Evolutionary conservation across 345 rosid species (phyloP).

Genomic region (Populus davidiana): DNA sequence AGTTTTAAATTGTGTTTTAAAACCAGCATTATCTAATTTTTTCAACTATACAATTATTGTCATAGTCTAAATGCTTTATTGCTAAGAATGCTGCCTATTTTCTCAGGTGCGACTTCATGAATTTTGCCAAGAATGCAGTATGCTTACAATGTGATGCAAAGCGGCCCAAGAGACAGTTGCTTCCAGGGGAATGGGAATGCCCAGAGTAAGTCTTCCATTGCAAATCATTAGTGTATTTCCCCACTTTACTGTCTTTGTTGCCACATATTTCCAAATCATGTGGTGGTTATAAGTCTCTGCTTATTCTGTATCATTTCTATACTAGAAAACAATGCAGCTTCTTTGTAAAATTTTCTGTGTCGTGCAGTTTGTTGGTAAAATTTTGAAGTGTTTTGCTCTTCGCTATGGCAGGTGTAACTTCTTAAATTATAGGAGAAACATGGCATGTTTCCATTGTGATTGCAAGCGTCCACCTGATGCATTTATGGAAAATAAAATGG

Average conservation of each 20-base stretch:
- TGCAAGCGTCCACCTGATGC: conserved; percentile 93
- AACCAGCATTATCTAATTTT: no score
- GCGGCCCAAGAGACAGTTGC: conserved; percentile 91
- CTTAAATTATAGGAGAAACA: conserved; percentile 91
- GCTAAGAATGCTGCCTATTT: conserved; percentile 11
- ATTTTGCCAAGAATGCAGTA: conserved; percentile 85
- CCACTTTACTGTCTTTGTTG: background rate
- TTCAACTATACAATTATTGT: background rate
- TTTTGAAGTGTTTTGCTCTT: conserved; percentile 18
- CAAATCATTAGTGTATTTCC: background rate
- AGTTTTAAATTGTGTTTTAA: no score
- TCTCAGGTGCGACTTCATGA: conserved; percentile 94
- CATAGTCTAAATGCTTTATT: background rate
- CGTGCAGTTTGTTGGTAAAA: background rate
- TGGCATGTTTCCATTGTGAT: conserved; percentile 91
- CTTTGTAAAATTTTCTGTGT: background rate
- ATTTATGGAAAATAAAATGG: conserved; percentile 52
- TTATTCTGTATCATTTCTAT: background rate
- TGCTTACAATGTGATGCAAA: conserved; percentile 98
- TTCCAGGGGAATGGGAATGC: conserved; percentile 99
- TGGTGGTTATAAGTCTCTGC: background rate
- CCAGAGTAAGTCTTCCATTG: conserved; percentile 66
- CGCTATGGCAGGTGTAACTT: conserved; percentile 80
- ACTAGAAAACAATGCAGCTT: background rate
- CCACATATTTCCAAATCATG: background rate